Conservation (phyloP, 2,329 filamentous ascomycete species). For the Botryosphaeria dothidea region DNA sequence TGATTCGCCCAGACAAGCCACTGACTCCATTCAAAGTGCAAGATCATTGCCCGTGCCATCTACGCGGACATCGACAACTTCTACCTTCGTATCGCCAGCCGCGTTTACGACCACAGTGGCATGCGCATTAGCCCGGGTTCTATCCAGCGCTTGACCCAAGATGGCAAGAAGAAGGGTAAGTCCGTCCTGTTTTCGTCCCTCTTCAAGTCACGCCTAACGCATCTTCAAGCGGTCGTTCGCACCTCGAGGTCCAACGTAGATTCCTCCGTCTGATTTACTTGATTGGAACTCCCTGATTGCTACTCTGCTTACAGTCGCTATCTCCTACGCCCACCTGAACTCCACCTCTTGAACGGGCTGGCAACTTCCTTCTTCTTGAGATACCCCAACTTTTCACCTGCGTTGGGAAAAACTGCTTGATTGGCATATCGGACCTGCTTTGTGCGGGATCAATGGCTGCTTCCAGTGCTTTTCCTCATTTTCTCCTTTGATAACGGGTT, state of each 20-base stretch:
- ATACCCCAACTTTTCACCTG: background rate
- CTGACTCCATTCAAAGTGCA: conserved; percentile 19
- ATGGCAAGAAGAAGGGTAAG: background rate
- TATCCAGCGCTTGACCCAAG: conserved; percentile 44
- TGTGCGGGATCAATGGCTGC: background rate
- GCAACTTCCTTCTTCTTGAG: background rate
- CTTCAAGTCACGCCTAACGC: background rate
- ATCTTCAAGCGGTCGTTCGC: background rate
- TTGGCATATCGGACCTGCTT: background rate
- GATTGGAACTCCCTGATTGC: background rate
- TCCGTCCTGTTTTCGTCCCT: background rate
- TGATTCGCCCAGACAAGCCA: conserved; percentile 4
- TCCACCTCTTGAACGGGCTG: background rate
- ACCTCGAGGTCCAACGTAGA: background rate
- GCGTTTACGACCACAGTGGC: conserved; percentile 53
- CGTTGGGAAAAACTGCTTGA: background rate
- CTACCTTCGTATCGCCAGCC: conserved; percentile 50
- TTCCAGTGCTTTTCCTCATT: background rate
- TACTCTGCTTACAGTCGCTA: background rate
- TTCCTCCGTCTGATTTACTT: background rate
- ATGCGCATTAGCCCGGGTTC: conserved; percentile 45
- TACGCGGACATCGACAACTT: conserved; percentile 44
- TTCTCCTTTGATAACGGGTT: too few species aligned
- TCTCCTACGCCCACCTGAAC: too few species aligned
- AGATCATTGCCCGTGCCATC: conserved; percentile 43